Conservation (phyloP, 225 moss, liverwort and hornwort genomes). For the Straminergon stramineum region DNA sequence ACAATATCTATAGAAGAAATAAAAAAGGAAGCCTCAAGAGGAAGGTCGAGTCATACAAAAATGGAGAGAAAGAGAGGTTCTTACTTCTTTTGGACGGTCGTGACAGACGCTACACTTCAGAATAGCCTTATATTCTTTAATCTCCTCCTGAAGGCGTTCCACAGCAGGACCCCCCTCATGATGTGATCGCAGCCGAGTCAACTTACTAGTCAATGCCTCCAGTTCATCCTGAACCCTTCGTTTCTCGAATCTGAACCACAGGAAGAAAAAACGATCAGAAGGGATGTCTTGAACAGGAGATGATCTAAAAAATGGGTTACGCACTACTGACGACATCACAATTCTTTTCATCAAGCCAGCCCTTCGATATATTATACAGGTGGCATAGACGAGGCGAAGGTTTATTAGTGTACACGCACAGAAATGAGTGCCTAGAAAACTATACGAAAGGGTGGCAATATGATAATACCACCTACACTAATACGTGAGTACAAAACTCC, state of each 20-base stretch:
- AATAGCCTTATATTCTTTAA: slow-evolving; percentile 93
- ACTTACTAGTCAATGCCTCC: slow-evolving; percentile 53
- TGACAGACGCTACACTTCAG: slow-evolving; percentile 98
- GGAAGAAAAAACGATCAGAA: background rate
- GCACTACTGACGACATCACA: background rate
- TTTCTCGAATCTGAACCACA: slow-evolving; percentile 71
- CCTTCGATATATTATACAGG: background rate
- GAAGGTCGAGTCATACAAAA: background rate
- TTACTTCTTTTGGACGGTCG: slow-evolving; percentile 92
- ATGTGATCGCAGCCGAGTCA: slow-evolving; percentile 60
- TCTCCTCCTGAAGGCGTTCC: slow-evolving; percentile 89
- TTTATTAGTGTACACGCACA: background rate
- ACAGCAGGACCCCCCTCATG: slow-evolving; percentile 69
- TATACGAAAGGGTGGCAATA: background rate
- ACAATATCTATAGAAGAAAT: background rate
- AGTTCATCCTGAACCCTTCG: slow-evolving; percentile 88
- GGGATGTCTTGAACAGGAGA: background rate
- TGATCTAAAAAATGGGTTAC: background rate
- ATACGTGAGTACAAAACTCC: background rate
- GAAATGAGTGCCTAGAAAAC: background rate
- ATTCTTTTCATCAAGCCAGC: background rate
- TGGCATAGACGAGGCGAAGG: background rate
- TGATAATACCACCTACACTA: background rate
- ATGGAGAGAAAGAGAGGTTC: background rate
- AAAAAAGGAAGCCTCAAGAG: background rate